phyloP scores from a whole-genome alignment of 495 filamentous ascomycete genomes.

The Neurospora sp. region DNA sequence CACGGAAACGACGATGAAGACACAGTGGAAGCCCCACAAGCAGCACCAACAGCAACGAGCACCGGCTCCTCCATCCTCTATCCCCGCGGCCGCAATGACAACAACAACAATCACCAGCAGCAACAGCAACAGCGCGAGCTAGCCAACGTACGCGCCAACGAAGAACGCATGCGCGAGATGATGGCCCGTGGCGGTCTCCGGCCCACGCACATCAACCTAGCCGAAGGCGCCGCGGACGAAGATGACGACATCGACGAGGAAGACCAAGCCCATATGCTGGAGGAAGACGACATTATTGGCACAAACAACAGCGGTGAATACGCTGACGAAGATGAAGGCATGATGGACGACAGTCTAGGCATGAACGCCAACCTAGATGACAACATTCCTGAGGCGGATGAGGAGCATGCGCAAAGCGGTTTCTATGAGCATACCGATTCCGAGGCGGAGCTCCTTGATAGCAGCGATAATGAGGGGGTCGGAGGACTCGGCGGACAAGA shows the following conservation, averaged over 20 bases:
- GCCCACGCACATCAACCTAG: conserved; percentile 21
- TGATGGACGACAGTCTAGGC: conserved; percentile 33
- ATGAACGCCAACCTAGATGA: conserved; percentile 55
- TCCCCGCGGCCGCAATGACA: not conserved
- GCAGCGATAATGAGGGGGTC: conserved; percentile 22
- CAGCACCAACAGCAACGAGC: conserved; percentile 19
- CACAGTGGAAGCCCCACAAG: conserved; percentile 4
- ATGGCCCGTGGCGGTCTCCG: conserved; percentile 23
- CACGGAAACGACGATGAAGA: conserved; percentile 2
- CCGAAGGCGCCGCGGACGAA: conserved; percentile 22
- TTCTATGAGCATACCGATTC: conserved; percentile 79
- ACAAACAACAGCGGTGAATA: conserved; percentile 2
- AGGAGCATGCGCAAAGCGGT: conserved; percentile 17
- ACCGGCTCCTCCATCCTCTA: not conserved
- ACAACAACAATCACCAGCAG: not conserved
- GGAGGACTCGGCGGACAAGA: conserved; percentile 2
- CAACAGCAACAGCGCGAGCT: conserved; percentile 21
- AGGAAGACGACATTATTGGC: conserved; percentile 41
- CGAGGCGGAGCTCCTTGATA: conserved; percentile 51
- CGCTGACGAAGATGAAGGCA: conserved; percentile 18
- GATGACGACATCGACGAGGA: conserved; percentile 37
- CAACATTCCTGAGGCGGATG: conserved; percentile 54
- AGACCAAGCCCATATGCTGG: conserved; percentile 37
- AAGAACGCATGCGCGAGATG: conserved; percentile 39
- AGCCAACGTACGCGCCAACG: conserved; percentile 24